phyloP scores from a whole-genome alignment of 2,329 filamentous ascomycete species.

The Byssochlamys sp. region DNA sequence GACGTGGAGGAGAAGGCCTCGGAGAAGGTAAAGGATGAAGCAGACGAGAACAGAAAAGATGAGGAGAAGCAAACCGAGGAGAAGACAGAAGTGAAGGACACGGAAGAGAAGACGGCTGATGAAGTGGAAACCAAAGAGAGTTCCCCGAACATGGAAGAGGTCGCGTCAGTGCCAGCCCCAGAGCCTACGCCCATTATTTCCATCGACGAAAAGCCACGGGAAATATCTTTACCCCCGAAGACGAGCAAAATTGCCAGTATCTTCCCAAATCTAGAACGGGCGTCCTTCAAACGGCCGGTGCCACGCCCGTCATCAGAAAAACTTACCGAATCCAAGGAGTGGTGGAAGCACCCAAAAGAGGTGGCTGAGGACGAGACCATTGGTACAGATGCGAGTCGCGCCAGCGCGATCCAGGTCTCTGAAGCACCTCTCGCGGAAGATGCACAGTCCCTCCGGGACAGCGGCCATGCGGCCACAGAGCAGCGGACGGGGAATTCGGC shows the following conservation, averaged over 20 bases:
- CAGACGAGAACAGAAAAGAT: neutral
- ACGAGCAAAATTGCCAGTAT: conserved; percentile 23
- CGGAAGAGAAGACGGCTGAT: neutral
- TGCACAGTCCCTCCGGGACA: conserved; percentile 27
- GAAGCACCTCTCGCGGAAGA: conserved; percentile 33
- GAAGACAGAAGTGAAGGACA: neutral
- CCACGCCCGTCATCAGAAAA: conserved; percentile 5
- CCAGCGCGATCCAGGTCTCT: conserved; percentile 37
- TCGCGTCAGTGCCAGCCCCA: neutral
- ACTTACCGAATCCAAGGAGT: neutral
- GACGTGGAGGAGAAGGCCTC: neutral
- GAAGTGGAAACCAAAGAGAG: neutral
- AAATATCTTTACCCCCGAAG: conserved; percentile 8
- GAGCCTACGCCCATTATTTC: neutral
- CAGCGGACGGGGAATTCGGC: conserved; percentile 3
- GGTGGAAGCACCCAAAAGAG: conserved; percentile 19
- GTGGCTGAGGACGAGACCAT: conserved; percentile 31
- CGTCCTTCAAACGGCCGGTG: conserved; percentile 19
- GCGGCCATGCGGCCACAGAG: conserved; percentile 30
- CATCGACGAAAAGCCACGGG: conserved; percentile 8
- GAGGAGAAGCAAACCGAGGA: neutral
- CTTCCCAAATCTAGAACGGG: conserved; percentile 28
- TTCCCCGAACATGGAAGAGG: neutral
- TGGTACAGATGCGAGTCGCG: conserved; percentile 28
- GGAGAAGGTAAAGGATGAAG: neutral